Conservation (phyloP, 495 filamentous ascomycete species). For the Neurospora intermedia region DNA sequence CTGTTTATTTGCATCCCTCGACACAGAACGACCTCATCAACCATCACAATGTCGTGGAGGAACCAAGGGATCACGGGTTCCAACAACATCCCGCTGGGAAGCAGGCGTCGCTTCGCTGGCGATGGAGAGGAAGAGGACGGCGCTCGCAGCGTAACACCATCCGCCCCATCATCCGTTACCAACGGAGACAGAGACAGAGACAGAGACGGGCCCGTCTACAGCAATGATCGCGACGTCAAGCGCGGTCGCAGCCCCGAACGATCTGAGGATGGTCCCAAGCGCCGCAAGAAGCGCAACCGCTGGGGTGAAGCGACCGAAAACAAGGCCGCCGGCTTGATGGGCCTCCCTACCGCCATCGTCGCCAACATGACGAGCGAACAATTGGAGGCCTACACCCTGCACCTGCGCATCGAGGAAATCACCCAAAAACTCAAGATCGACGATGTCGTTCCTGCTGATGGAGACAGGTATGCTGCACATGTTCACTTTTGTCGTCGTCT, state of each 20-base stretch:
- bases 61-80: conserved; percentile 95
- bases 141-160: conserved; percentile 3
- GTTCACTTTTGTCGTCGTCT: not conserved
- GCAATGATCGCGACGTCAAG: conserved; percentile 69
- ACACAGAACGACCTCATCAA: not conserved
- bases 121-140: conserved; percentile 44
- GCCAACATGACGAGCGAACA: conserved; percentile 97
- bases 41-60: conserved; percentile 70
- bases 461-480: conserved; percentile 61
- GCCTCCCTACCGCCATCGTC: conserved; percentile 88
- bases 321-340: conserved; percentile 96
- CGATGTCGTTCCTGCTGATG: conserved; percentile 91
- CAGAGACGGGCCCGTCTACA: conserved; percentile 24
- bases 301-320: conserved; percentile 96
- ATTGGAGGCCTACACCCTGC: conserved; percentile 88
- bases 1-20: not conserved
- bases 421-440: conserved; percentile 97
- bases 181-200: conserved; percentile 17
- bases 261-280: conserved; percentile 56
- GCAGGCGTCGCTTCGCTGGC: conserved; percentile 70
- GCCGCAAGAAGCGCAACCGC: conserved; percentile 94
- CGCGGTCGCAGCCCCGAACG: conserved; percentile 43
- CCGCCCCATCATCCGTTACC: not conserved
- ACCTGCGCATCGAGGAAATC: conserved; percentile 95
- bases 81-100: conserved; percentile 94